Evolutionary conservation across 179 eudicot genomes (phyloP).

Genomic region (Carnegiea gigantea): DNA sequence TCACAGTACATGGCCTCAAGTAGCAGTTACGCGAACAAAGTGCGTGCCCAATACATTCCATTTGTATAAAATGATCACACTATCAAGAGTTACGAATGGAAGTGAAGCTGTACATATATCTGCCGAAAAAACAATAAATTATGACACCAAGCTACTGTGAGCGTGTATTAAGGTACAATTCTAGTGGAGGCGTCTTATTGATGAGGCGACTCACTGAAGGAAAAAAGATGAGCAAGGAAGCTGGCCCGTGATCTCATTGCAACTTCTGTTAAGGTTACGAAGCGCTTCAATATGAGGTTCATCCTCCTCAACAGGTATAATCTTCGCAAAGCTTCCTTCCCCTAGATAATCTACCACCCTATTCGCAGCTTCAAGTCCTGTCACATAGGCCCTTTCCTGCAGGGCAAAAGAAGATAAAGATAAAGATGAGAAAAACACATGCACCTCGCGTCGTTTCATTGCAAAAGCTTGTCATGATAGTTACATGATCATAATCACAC

Average conservation of each 20-base stretch:
- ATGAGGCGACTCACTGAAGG: constrained; percentile 34
- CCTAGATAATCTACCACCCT: constrained; percentile 63
- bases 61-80: neutral
- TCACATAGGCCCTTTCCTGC: constrained; percentile 68
- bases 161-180: neutral
- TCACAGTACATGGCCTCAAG: neutral
- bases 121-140: neutral
- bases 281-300: constrained; percentile 67
- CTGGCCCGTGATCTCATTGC: constrained; percentile 47
- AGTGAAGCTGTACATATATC: neutral
- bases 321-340: constrained; percentile 60
- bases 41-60: neutral
- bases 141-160: neutral
- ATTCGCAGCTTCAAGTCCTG: constrained; percentile 82
- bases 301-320: constrained; percentile 56
- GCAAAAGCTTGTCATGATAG: neutral
- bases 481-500: neutral
- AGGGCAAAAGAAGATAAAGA: neutral
- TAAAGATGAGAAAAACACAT: neutral
- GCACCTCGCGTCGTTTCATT: neutral
- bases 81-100: constrained; percentile 2
- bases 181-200: neutral
- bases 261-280: constrained; percentile 52
- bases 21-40: neutral
- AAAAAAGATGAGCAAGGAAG: constrained; percentile 66